These are phyloP conservation scores for Aplosporella prunicola DNA, from an alignment of 2,329 filamentous ascomycete species.

Conservation along the genomic window DNA sequence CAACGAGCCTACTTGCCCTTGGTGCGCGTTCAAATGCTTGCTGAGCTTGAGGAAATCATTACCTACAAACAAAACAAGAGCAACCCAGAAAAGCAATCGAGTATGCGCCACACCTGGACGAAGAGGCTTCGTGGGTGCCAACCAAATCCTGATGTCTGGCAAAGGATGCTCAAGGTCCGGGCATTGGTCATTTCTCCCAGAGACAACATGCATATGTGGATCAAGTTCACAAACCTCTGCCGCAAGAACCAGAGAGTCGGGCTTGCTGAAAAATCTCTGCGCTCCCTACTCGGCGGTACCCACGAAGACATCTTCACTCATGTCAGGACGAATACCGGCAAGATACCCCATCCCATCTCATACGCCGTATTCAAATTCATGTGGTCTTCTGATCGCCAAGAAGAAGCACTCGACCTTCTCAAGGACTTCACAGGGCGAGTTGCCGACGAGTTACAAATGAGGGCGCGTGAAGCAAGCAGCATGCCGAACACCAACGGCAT, in stretches of 20 bases:
- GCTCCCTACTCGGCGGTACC: slow-evolving; percentile 73
- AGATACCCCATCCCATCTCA: slow-evolving; percentile 66
- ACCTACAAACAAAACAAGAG: slow-evolving; percentile 82
- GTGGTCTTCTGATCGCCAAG: slow-evolving; percentile 58
- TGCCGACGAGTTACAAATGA: slow-evolving; percentile 47
- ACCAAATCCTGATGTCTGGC: slow-evolving; percentile 96
- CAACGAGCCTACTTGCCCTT: slow-evolving; percentile 97
- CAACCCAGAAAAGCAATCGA: slow-evolving; percentile 77
- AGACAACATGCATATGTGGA: slow-evolving; percentile 98
- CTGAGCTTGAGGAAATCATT: slow-evolving; percentile 96
- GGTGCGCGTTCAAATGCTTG: slow-evolving; percentile 96
- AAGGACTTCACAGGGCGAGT: slow-evolving; percentile 53
- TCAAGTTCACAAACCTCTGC: slow-evolving; percentile 97
- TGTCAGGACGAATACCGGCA: slow-evolving; percentile 26
- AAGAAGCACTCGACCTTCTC: slow-evolving; percentile 44
- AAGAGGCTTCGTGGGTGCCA: slow-evolving; percentile 90
- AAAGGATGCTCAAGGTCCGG: slow-evolving; percentile 91
- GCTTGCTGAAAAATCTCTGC: slow-evolving; percentile 87
- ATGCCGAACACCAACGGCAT: slow-evolving; percentile 35
- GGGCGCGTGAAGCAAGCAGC: slow-evolving; percentile 24
- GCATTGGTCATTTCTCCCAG: slow-evolving; percentile 82
- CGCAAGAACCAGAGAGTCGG: slow-evolving; percentile 93
- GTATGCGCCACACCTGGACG: slow-evolving; percentile 92
- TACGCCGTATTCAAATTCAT: slow-evolving; percentile 98
- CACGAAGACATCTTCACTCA: slow-evolving; percentile 38